phyloP scores from a whole-genome alignment of 805 yeast species.

The Kurtzmaniella cleridarum region DNA sequence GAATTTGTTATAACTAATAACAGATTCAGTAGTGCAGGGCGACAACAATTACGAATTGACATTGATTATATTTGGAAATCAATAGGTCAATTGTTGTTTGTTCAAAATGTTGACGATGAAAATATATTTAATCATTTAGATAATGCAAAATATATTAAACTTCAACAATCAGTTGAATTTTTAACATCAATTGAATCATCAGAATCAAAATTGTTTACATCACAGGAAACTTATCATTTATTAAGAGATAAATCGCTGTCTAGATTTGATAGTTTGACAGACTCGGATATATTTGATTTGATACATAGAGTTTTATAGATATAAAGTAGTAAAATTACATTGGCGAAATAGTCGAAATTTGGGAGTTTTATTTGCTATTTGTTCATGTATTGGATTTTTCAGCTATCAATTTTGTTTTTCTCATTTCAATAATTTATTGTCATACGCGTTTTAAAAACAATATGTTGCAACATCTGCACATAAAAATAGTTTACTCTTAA shows the following conservation, averaged over 20 bases:
- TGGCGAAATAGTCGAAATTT: too few relatives aligned
- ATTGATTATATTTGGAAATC: constrained; percentile 14
- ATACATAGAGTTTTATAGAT: constrained; percentile 4
- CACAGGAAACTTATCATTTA: constrained; percentile 1
- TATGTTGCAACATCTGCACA: constrained; percentile 2
- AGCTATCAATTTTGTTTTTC: too few relatives aligned
- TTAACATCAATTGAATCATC: not conserved
- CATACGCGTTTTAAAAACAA: too few relatives aligned
- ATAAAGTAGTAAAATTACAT: too few relatives aligned
- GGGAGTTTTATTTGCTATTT: too few relatives aligned
- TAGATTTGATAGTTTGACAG: not conserved
- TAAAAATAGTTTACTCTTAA: not conserved
- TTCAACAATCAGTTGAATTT: constrained; percentile 1
- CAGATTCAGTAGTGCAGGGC: constrained; percentile 27
- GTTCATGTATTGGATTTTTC: too few relatives aligned
- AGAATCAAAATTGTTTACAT: not conserved
- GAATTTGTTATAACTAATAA: constrained; percentile 38
- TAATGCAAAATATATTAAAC: not conserved
- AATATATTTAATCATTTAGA: not conserved
- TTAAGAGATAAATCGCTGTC: constrained; percentile 3
- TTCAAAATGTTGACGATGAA: not conserved
- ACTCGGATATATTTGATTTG: constrained; percentile 1
- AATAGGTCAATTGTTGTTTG: not conserved
- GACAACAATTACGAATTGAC: constrained; percentile 28
- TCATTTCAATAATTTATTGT: too few relatives aligned